Evolutionary conservation across 345 rosid species (phyloP), one percentile per base, ranked within the genome.

Genomic region (Camelina sativa): DNA sequence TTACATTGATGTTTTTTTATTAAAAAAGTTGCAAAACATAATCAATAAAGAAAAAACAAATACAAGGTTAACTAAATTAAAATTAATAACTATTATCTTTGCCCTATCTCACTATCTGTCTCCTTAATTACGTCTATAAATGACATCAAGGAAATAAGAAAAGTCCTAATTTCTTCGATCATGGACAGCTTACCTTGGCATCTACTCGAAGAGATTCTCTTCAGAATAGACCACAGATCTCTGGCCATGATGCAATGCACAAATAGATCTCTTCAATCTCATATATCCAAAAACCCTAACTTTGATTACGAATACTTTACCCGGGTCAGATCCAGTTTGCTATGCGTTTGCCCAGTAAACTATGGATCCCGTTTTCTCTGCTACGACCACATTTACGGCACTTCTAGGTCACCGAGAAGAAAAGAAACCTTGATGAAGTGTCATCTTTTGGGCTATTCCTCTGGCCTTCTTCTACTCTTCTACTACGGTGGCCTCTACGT

Each of bases 391-490:
- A 23, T 23, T 56, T 11, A 28, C 8, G 51, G n/a, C 9, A 23
- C 2, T 57, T 44, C 34, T 44, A 58, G 22, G 34, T 58, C 47
- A 58, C 13, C 8, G 13, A 30, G n/a, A 69, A 28, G 1, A 12
- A 7, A 16, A 56, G 2, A 46, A 11, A 41, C 2, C 22, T 19
- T 8, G 41, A 11, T 0, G 12, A 7, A 7, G 50, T 20, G 58
- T 38, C 23, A 13, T 8, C 22, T 58, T 38, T 16, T 46, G 15
- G 66, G 4, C 17, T 59, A 34, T 32, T 70, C 66, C 30, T 70
- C 57, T 56, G 65, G 66, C 32, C 57, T 70, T 59, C 11, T 56
- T 34, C 48, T 70, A 43, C 47, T 43, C 15, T 43, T 43, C 52
- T 23, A n/a, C n/a, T n/a, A 0, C 25, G 25, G 10, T 46, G 13